Evolutionary conservation across 345 rosid genomes (phyloP).

Genomic region (Ceriops tagal): DNA sequence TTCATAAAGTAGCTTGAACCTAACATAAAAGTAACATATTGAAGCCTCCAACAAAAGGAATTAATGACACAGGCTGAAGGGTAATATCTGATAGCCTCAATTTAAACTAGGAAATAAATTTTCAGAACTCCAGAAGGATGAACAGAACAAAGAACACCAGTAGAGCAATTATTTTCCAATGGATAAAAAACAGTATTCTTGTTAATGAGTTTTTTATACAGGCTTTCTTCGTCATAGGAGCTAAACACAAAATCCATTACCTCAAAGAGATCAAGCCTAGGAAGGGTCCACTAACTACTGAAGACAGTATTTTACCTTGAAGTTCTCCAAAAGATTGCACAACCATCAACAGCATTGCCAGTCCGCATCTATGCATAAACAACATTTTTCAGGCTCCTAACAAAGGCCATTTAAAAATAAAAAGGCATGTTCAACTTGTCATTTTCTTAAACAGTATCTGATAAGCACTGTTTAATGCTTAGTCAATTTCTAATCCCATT

Average conservation of each 20-base stretch:
- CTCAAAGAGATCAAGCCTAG: slow-evolving; percentile 3
- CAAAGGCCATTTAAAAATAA: not conserved
- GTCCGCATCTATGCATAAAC: slow-evolving; percentile 77
- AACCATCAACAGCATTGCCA: slow-evolving; percentile 87
- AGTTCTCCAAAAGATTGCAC: slow-evolving; percentile 93
- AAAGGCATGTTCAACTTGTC: no score
- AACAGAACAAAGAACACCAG: not conserved
- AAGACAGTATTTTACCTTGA: slow-evolving; percentile 45
- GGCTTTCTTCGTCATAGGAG: no score
- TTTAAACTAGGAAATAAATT: not conserved
- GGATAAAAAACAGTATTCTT: not conserved
- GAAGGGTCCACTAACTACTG: not conserved
- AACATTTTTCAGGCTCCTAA: not conserved
- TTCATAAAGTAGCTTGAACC: slow-evolving; percentile 86
- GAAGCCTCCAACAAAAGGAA: slow-evolving; percentile 19
- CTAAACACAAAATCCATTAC: not conserved
- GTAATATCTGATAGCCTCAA: slow-evolving; percentile 7
- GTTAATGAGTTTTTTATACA: not conserved
- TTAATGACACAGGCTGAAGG: slow-evolving; percentile 10
- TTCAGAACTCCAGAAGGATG: not conserved
- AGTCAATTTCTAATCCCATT: no score
- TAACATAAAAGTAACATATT: slow-evolving; percentile 30
- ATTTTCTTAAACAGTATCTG: no score
- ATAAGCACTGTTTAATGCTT: no score
- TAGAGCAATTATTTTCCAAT: not conserved